Evolutionary conservation across 257 asterid genomes (phyloP).

Genomic region (Anisodus tanguticus): DNA sequence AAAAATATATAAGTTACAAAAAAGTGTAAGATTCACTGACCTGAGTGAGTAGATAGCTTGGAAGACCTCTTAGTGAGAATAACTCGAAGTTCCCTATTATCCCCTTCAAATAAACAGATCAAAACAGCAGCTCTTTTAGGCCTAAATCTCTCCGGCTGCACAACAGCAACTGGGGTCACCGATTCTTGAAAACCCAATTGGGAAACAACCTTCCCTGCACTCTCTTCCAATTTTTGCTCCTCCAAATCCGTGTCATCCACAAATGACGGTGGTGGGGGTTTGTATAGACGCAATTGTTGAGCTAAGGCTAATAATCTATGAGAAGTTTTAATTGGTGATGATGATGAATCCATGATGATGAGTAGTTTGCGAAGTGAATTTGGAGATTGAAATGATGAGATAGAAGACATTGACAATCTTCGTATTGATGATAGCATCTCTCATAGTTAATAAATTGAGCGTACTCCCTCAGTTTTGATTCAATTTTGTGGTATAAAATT

Average conservation of each 20-base stretch:
- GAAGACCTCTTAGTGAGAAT: slow-evolving; percentile 92
- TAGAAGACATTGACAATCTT: background rate
- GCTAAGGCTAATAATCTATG: slow-evolving; percentile 57
- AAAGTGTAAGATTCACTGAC: slow-evolving; percentile 43
- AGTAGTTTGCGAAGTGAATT: background rate
- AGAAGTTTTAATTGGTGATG: background rate
- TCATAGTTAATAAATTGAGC: background rate
- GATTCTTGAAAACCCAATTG: slow-evolving; percentile 87
- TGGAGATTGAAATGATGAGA: background rate
- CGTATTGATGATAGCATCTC: background rate
- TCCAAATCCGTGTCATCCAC: slow-evolving; percentile 49
- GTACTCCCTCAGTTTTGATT: too few species aligned
- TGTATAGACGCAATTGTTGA: slow-evolving; percentile 78
- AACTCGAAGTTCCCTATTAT: slow-evolving; percentile 72
- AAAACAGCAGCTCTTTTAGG: slow-evolving; percentile 95
- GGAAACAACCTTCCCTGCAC: slow-evolving; percentile 75
- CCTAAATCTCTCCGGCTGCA: slow-evolving; percentile 52
- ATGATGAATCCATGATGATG: background rate
- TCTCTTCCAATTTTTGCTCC: slow-evolving; percentile 68
- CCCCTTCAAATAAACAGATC: slow-evolving; percentile 87
- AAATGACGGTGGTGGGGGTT: slow-evolving; percentile 53
- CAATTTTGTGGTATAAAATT: too few species aligned
- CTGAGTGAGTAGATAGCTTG: slow-evolving; percentile 86
- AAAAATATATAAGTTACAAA: background rate
- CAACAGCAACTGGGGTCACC: slow-evolving; percentile 54